Evolutionary conservation across 352 stramenopile genomes (phyloP), one percentile per base, ranked within the genome.

Genomic region (Globisporangium radiosum): DNA sequence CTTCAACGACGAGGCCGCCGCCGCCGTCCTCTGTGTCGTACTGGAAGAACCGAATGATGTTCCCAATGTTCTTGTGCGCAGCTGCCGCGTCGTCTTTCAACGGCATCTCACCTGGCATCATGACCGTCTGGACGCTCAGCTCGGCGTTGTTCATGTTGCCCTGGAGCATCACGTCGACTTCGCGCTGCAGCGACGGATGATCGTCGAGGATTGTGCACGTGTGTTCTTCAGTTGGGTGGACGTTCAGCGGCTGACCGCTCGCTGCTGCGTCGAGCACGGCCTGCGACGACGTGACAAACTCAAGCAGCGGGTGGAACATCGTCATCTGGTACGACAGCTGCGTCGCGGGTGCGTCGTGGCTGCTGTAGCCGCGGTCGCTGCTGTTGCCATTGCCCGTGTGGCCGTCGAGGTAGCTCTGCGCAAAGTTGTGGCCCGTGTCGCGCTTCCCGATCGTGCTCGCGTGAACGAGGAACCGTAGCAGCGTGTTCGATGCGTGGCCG

Each of bases 1-100:
- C 85, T 58, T 95, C 85, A 3, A 95, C 85, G 1, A 95, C 85
- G 14, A 95, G 72, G 37, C 83, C 85, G 49, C 77, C 84, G 3
- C 78, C 76, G 0, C 83, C 85, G 61, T 91, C 80, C 63, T 92
- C 81, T 19, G 85, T 88, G 52, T 95, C 85, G 40, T 92, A 95
- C 63, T 93, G 84, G 60, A 95, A 95, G 55, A 90, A 95, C 11
- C 83, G 81, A 44, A 92, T 92, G 48, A 95, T 92, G 67, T 95
- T 92, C 25, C 85, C 85, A 52, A 95, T 95, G 60, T 91, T 90
- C 63, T 92, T 90, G 69, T 95, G 85, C 9, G 78, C 75, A 33
- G 25, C 25, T 5, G 82, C 73, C 61, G 71, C 38, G 11, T 92
- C 83, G n/a, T 92, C 85, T 11, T 85, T 85, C 7, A 73, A 79